Evolutionary conservation across 2,329 filamentous ascomycete species (phyloP), one percentile per base, ranked within the genome.

Genomic region (Cytospora piceae): DNA sequence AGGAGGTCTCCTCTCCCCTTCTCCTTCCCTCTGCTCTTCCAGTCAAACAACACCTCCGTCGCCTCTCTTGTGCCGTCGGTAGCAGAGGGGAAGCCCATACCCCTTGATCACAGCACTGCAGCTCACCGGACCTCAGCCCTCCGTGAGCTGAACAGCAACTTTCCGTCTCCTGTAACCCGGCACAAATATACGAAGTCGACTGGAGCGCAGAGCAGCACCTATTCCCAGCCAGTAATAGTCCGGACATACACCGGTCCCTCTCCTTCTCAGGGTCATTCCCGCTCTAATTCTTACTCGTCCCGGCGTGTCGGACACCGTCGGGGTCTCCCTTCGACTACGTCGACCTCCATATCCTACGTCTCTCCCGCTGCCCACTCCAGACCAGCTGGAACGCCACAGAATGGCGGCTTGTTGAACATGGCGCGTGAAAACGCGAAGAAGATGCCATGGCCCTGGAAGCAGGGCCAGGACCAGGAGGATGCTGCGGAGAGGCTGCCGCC

Each of bases 181-280:
- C 85, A 84, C 72, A 82, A 81, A 69, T 86, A 84, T 78, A 78
- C 83, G 66, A 84, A 86, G 74, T 84, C 84, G 29, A 82, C 82
- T 15, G 82, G 83, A 14, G 81, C 85, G 22, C 80, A 83, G 71
- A 86, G 77, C 75, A 85, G 80, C 69, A 88, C 85, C 49, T 87
- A 86, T 72, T 87, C 84, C 3, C 85, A 88, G 68, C 87, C 87
- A n/a, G 85, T 89, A 64, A 84, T 89, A 49, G 87, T 89, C 29
- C 82, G 86, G 65, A 89, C 86, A 58, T 89, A 89, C 72, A 86
- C 84, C 53, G 82, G 84, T 1, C 81, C 80, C 1, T 70, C 76
- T 15, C 73, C 76, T 24, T 76, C 79, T 0, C 74, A 76, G 46
- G 63, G 72, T 4, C 65, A 70, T 29, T 71, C 71, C n/a, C 70